Evolutionary conservation across 768 basidiomycete species (phyloP).

Genomic region (Phlegmacium glaucopus): DNA sequence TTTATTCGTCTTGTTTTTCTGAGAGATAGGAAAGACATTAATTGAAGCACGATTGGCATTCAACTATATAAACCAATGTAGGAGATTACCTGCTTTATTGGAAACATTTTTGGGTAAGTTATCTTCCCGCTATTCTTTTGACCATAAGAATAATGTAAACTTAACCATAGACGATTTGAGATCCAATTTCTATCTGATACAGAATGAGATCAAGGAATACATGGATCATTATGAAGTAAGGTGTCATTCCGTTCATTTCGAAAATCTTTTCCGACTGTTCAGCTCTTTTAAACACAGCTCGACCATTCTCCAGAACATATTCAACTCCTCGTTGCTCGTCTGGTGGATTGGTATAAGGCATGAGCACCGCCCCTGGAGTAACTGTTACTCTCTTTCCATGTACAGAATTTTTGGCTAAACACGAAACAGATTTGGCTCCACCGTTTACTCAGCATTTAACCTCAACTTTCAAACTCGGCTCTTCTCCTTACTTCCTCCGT

Average conservation of each 20-base stretch:
- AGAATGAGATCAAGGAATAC: constrained; percentile 50
- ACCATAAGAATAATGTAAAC: no score
- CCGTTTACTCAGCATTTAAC: constrained; percentile 58
- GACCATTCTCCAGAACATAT: constrained; percentile 47
- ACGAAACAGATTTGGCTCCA: constrained; percentile 52
- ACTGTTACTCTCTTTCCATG: constrained; percentile 20
- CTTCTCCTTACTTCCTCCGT: constrained; percentile 66
- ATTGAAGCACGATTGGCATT: constrained; percentile 53
- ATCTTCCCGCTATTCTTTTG: not conserved
- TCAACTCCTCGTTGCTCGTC: constrained; percentile 49
- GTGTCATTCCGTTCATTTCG: not conserved
- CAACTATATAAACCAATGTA: constrained; percentile 51
- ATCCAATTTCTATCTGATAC: constrained; percentile 54
- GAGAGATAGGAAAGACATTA: constrained; percentile 35
- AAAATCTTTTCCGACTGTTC: not conserved
- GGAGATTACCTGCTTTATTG: constrained; percentile 59
- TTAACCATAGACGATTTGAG: constrained; percentile 55
- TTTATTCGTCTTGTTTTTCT: not conserved
- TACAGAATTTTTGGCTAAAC: constrained; percentile 3
- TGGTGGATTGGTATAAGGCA: constrained; percentile 71
- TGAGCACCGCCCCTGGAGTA: constrained; percentile 72
- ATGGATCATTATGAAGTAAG: constrained; percentile 64
- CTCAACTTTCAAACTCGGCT: constrained; percentile 72
- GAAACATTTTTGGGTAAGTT: constrained; percentile 70
- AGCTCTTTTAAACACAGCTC: constrained; percentile 22